Base-by-base conservation (phyloP, 352 stramenopile genomes). In the Aphanomyces astaci region DNA sequence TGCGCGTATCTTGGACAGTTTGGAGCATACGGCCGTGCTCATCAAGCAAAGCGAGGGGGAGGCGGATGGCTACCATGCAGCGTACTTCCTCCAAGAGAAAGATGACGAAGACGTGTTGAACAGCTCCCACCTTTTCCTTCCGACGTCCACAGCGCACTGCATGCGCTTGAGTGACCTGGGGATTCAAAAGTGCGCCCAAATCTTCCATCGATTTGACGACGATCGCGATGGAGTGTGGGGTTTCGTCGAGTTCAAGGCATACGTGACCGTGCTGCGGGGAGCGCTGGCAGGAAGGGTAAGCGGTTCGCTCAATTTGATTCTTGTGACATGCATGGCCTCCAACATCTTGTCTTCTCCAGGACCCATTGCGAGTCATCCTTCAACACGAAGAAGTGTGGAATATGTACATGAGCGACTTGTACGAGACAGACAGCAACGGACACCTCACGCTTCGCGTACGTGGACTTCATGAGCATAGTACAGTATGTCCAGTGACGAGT, bases 331-430 rank as follows among this genome's bases (percentile, higher is more conserved):
- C 39, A 66, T 48, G 4, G 11, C 10, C 30, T 30, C 22, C 15
- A 10, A 1, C 17, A 4, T 28, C 2, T 36, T 9, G 17, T 13
- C n/a, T 25, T 1, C 1, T 9, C 13, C 59, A 68, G 62, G 62
- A 68, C 32, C 40, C 62, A n/a, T 33, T 68, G 33, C 5, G 17
- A 7, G 10, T 39, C 24, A 73, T 88, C 57, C 62, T 72, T 2
- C 65, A 72, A 10, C 73, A 76, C 32, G 43, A 55, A 9, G 79
- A 91, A 66, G 59, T 79, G 5, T 91, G 81, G 83, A 72, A 72
- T 3, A 89, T 89, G 81, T 84, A 77, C 59, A 87, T 82, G 76
- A 84, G 63, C 64, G 83, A 89, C 43, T 54, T 76, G 4, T 84
- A 76, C 25, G 77, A 81, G 43, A 65, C 78, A 30, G 72, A 86